Evolutionary conservation across 345 rosid species (phyloP).

Genomic region (Citrus reticulata): DNA sequence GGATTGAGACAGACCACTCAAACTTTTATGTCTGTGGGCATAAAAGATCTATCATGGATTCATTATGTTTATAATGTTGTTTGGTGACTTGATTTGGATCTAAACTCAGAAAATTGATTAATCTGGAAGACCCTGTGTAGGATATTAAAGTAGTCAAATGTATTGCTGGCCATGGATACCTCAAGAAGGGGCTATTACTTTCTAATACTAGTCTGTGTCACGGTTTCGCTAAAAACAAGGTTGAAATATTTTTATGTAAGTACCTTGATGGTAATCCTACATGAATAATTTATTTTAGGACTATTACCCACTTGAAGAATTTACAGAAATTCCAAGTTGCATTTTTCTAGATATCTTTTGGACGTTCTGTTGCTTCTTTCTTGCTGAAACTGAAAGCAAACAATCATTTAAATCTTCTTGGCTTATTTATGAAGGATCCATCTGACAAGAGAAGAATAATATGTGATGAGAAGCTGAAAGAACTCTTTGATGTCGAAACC

Average conservation of each 20-base stretch:
- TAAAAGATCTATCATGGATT: neutral
- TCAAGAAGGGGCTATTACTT: neutral
- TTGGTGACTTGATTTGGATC: neutral
- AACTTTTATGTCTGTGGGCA: neutral
- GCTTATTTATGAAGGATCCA: constrained; percentile 39
- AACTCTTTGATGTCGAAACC: constrained; percentile 44
- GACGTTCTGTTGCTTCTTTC: neutral
- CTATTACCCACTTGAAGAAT: too few species aligned
- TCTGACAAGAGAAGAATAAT: constrained; percentile 46
- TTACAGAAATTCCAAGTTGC: neutral
- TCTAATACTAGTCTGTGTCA: neutral
- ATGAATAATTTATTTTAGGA: neutral
- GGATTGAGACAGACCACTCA: neutral
- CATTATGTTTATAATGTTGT: neutral
- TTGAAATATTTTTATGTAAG: neutral
- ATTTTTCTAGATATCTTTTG: neutral
- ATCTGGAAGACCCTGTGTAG: neutral
- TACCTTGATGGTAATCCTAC: neutral
- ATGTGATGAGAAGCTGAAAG: constrained; percentile 52
- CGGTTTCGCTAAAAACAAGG: neutral
- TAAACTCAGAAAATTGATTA: neutral
- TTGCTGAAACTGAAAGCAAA: neutral
- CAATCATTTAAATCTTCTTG: constrained; percentile 9
- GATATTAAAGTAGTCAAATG: neutral
- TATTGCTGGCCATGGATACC: neutral